Conservation (phyloP, 352 stramenopile genomes). For the Globisporangium uncinulatum region DNA sequence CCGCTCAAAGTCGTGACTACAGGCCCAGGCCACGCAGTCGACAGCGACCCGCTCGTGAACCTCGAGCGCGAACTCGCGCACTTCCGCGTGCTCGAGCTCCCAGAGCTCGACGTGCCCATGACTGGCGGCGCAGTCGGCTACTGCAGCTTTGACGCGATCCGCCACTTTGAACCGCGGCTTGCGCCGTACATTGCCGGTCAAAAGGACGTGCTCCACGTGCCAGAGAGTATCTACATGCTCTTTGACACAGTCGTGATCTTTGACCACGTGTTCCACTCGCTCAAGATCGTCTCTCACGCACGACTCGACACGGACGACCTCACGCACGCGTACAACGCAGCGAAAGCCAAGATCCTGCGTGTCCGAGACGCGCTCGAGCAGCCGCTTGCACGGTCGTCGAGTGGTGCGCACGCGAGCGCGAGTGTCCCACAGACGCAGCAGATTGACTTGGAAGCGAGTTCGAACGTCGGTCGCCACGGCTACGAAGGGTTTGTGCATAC, state of each 20-base stretch:
- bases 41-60: conserved; percentile 69
- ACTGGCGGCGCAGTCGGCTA: conserved; percentile 85
- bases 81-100: conserved; percentile 61
- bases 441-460: conserved; percentile 68
- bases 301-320: conserved; percentile 66
- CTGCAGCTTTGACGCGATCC: conserved; percentile 86
- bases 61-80: conserved; percentile 78
- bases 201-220: conserved; percentile 72
- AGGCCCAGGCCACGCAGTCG: conserved; percentile 45
- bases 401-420: conserved; percentile 47
- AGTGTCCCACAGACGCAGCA: conserved; percentile 17
- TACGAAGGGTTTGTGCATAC: conserved; percentile 87
- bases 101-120: conserved; percentile 77
- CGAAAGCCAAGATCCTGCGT: conserved; percentile 64
- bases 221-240: conserved; percentile 90
- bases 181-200: conserved; percentile 72
- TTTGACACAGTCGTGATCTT: conserved; percentile 88
- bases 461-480: conserved; percentile 75
- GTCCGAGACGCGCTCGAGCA: conserved; percentile 60
- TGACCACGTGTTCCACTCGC: conserved; percentile 87
- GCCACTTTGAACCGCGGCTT: conserved; percentile 84
- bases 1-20: conserved; percentile 75
- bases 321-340: conserved; percentile 57
- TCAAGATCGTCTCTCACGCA: conserved; percentile 86
- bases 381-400: conserved; percentile 48